These are phyloP conservation scores for Diaporthe sp. DNA, from an alignment of 2,329 filamentous ascomycete species.

Conservation along the genomic window DNA sequence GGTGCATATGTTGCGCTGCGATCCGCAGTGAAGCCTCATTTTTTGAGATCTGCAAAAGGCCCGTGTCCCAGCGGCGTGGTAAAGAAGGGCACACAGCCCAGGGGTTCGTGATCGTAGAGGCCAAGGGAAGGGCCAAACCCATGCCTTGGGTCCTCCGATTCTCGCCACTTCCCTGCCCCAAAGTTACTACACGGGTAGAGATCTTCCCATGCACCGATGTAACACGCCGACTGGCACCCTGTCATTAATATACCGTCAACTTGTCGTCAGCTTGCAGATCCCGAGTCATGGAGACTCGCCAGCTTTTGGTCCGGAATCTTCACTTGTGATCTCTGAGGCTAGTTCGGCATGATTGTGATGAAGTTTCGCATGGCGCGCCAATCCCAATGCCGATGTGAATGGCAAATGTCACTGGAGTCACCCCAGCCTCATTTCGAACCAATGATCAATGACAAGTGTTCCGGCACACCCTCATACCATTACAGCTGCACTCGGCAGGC, in stretches of 20 bases:
- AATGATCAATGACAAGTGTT: not conserved
- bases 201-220: constrained; percentile 27
- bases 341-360: constrained; percentile 23
- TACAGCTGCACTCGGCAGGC: not conserved
- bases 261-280: constrained; percentile 26
- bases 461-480: not conserved
- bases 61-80: constrained; percentile 16
- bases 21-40: constrained; percentile 10
- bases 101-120: not conserved
- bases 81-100: constrained; percentile 4
- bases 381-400: not conserved
- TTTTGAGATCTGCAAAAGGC: not conserved
- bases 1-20: constrained; percentile 1
- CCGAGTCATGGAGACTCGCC: constrained; percentile 7
- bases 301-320: not conserved
- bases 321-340: not conserved
- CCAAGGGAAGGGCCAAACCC: not conserved
- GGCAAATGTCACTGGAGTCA: not conserved
- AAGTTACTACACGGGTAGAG: not conserved
- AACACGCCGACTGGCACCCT: constrained; percentile 21
- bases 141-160: constrained; percentile 14
- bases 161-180: constrained; percentile 22
- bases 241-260: not conserved
- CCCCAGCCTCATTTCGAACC: not conserved
- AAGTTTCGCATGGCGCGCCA: constrained; percentile 6